Percentiles rank a stretch among this genome's conserved stretches.
Conservation (phyloP, 352 stramenopile species). For the Phytophthora pseudosyringae region DNA sequence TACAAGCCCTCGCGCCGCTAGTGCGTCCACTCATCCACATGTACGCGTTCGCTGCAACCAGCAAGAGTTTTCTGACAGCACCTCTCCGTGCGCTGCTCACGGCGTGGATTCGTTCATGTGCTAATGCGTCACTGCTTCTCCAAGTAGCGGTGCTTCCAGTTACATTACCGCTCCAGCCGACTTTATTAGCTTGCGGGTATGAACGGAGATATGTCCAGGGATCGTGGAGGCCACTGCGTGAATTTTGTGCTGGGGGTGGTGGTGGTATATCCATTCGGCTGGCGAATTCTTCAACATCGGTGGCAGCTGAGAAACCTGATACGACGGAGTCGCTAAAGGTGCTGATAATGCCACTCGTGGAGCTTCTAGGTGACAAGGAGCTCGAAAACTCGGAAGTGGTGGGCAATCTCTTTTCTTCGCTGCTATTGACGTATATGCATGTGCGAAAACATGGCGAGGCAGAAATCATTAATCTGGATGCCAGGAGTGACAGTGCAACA, state of each 20-base stretch:
- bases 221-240: conserved; percentile 46
- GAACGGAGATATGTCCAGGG: conserved; percentile 28
- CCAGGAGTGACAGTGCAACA: conserved; percentile 1
- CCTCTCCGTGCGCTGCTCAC: conserved; percentile 32
- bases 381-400: conserved; percentile 71
- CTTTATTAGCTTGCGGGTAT: conserved; percentile 37
- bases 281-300: conserved; percentile 1
- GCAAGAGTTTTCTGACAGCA: conserved; percentile 64
- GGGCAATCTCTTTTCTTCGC: conserved; percentile 75
- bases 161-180: conserved; percentile 40
- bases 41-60: conserved; percentile 66
- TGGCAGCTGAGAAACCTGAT: conserved; percentile 16
- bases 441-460: conserved; percentile 41
- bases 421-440: conserved; percentile 82
- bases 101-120: conserved; percentile 59
- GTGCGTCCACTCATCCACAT: conserved; percentile 75
- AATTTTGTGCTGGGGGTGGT: conserved; percentile 69
- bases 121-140: conserved; percentile 45
- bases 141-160: conserved; percentile 66
- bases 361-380: conserved; percentile 67
- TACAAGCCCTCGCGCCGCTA: conserved; percentile 53
- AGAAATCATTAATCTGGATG: conserved; percentile 2
- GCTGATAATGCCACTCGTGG: conserved; percentile 52
- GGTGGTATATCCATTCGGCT: conserved; percentile 63
- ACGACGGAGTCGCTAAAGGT: conserved; percentile 36